These are phyloP conservation scores for Fabrea salina DNA, from an alignment of 169 alveolate species.

Conservation along the genomic window DNA sequence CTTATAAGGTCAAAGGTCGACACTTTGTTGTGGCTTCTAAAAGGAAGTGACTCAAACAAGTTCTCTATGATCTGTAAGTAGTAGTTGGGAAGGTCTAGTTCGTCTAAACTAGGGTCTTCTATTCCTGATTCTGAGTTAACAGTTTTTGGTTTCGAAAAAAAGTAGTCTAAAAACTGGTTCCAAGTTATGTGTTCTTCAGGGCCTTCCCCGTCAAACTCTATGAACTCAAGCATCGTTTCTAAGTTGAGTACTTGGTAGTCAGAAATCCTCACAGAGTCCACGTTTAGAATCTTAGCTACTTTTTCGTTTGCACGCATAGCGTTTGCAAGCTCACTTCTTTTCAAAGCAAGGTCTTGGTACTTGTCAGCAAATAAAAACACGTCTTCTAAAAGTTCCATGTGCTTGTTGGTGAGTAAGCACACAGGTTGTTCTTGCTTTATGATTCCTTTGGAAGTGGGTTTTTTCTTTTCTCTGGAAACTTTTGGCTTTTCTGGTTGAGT, in stretches of 20 bases:
- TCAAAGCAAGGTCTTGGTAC: neutral
- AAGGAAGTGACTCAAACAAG: constrained; percentile 9
- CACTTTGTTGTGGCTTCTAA: neutral
- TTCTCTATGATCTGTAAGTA: neutral
- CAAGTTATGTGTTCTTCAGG: constrained; percentile 29
- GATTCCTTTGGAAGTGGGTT: neutral
- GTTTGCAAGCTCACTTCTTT: neutral
- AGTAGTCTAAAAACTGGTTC: constrained; percentile 31
- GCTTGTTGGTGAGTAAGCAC: constrained; percentile 17
- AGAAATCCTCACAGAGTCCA: constrained; percentile 6
- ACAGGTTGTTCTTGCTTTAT: neutral
- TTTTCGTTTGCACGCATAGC: constrained; percentile 3
- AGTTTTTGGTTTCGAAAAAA: neutral
- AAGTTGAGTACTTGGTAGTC: neutral
- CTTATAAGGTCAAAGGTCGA: constrained; percentile 9
- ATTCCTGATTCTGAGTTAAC: neutral
- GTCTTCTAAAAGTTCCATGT: constrained; percentile 32
- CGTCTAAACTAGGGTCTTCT: constrained; percentile 3
- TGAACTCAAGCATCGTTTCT: constrained; percentile 26
- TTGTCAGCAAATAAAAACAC: neutral
- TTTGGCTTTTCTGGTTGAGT: neutral
- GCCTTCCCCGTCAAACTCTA: constrained; percentile 14
- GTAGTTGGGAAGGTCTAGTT: constrained; percentile 3
- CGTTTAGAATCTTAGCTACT: constrained; percentile 13
- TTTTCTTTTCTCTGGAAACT: neutral